A percentile compares a stretch with the other conserved stretches of the same genome.
phyloP scores from a whole-genome alignment of 352 stramenopile genomes.

The Globisporangium yorkense region DNA sequence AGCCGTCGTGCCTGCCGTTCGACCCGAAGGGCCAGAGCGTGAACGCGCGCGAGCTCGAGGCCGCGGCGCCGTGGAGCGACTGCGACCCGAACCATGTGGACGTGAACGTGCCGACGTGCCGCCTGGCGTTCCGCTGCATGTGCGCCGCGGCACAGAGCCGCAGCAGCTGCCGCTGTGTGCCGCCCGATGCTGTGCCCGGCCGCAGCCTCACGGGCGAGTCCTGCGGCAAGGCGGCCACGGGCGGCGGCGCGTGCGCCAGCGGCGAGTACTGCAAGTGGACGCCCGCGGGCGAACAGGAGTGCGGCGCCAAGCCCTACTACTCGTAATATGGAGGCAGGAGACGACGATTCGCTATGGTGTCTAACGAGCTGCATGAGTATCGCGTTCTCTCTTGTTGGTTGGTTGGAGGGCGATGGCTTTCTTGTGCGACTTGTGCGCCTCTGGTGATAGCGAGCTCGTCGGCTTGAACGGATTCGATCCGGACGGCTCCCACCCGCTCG shows the following conservation, averaged over 20 bases:
- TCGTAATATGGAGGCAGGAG: conserved; percentile 3
- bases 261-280: conserved; percentile 42
- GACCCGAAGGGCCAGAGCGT: conserved; percentile 25
- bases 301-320: conserved; percentile 38
- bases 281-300: conserved; percentile 21
- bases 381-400: no score
- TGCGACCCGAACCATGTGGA: conserved; percentile 30
- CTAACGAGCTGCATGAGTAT: no score
- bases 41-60: conserved; percentile 28
- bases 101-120: conserved; percentile 27
- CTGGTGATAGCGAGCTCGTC: no score
- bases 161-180: conserved; percentile 22
- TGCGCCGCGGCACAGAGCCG: conserved; percentile 10
- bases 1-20: conserved; percentile 33
- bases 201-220: conserved; percentile 13
- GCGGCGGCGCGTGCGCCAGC: conserved; percentile 15
- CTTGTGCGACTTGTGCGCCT: no score
- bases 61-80: conserved; percentile 23
- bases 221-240: conserved; percentile 17
- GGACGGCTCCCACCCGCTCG: no score
- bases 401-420: no score
- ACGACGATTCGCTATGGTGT: no score
- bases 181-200: conserved; percentile 31
- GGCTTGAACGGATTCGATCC: no score
- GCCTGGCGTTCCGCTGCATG: conserved; percentile 35